Evolutionary conservation across 2,329 filamentous ascomycete species (phyloP).

Genomic region (Arthrobotrys megalospora): DNA sequence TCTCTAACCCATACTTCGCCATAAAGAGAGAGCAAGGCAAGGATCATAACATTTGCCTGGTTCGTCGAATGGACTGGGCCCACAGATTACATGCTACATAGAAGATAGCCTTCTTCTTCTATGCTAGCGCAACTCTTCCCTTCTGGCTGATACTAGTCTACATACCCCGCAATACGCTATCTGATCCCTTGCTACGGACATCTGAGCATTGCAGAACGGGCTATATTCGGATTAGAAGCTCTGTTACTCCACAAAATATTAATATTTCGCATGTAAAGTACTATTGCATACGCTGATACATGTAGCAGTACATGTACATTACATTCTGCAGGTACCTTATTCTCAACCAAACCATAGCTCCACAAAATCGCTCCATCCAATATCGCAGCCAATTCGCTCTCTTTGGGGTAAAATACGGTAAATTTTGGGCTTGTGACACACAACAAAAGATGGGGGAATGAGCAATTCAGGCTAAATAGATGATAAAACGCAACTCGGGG

Average conservation of each 20-base stretch:
- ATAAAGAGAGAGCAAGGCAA: background rate
- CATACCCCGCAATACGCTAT: conserved; percentile 59
- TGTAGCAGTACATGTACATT: conserved; percentile 43
- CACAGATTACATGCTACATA: background rate
- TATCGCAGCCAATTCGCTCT: background rate
- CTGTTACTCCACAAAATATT: conserved; percentile 21
- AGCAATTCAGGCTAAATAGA: conserved; percentile 52
- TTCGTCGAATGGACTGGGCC: conserved; percentile 10
- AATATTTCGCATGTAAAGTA: conserved; percentile 31
- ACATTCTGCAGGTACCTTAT: conserved; percentile 45
- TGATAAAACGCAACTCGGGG: conserved; percentile 50
- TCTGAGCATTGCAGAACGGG: conserved; percentile 32
- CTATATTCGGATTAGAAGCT: conserved; percentile 27
- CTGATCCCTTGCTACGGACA: conserved; percentile 22
- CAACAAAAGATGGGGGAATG: background rate
- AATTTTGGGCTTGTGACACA: conserved; percentile 27
- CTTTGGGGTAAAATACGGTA: conserved; percentile 11
- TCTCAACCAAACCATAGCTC: conserved; percentile 4
- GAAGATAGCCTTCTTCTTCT: background rate
- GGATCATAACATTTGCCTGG: conserved; percentile 13
- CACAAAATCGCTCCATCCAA: conserved; percentile 9
- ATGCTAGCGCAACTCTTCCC: conserved; percentile 10
- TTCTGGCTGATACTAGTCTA: background rate
- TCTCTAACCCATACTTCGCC: background rate
- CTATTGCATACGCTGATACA: conserved; percentile 46